A percentile compares a stretch with the other conserved stretches of the same genome.
Evolutionary conservation across 106 monocot species (phyloP).

Genomic region (Dendrobium chrysotoxum): DNA sequence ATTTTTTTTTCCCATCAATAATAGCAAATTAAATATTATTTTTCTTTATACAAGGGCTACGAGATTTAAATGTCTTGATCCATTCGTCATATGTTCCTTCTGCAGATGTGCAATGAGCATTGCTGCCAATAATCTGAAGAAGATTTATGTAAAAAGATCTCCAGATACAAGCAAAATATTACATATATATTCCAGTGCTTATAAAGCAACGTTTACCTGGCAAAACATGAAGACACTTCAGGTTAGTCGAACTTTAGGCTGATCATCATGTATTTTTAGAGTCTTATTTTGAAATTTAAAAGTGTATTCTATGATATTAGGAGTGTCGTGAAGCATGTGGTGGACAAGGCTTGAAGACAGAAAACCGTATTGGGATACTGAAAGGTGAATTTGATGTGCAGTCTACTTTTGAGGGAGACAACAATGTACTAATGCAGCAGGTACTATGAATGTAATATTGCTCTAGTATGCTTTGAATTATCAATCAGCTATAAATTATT

Average conservation of each 20-base stretch:
- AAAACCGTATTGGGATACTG: slow-evolving; percentile 73
- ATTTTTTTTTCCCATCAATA: not conserved
- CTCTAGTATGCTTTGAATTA: not conserved
- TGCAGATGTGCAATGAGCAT: slow-evolving; percentile 80
- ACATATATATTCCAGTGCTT: slow-evolving; percentile 88
- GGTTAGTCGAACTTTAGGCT: slow-evolving; percentile 16
- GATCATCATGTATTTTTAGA: not conserved
- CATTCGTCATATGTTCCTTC: slow-evolving; percentile 2
- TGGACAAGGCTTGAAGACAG: slow-evolving; percentile 97
- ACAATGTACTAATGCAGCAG: slow-evolving; percentile 97
- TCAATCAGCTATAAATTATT: not conserved
- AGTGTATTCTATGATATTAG: slow-evolving; percentile 18
- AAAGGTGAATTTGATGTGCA: slow-evolving; percentile 95
- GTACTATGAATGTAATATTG: slow-evolving; percentile 19
- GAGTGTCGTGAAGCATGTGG: slow-evolving; percentile 98
- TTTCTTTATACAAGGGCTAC: not conserved
- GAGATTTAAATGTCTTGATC: not conserved
- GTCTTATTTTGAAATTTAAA: not conserved
- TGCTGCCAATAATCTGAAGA: slow-evolving; percentile 62
- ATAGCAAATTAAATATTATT: not conserved
- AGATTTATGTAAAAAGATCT: slow-evolving; percentile 60
- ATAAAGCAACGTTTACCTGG: slow-evolving; percentile 79
- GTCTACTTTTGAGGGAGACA: slow-evolving; percentile 97
- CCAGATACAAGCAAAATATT: slow-evolving; percentile 60
- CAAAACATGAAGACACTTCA: slow-evolving; percentile 95